phyloP scores from a whole-genome alignment of 2,329 filamentous ascomycete genomes.

The Beauveria rudraprayagi region DNA sequence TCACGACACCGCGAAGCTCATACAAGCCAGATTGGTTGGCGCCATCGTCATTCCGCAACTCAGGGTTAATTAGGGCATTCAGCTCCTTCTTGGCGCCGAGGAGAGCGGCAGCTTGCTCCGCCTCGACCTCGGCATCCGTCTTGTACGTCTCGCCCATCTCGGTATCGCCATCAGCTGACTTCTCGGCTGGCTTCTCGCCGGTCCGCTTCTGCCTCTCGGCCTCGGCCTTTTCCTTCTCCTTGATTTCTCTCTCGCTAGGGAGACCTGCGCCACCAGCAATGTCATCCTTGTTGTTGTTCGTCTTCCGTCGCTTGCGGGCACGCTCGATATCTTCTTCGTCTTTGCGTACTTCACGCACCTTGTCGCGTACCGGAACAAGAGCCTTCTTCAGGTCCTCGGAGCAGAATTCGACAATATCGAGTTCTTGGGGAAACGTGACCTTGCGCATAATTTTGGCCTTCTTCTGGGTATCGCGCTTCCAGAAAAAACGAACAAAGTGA shows the following conservation, averaged over 20 bases:
- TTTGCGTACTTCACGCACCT: conserved; percentile 89
- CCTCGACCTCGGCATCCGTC: conserved; percentile 88
- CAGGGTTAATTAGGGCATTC: conserved; percentile 64
- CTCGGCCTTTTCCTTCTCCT: conserved; percentile 40
- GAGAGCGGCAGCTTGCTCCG: conserved; percentile 69
- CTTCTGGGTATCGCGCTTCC: conserved; percentile 91
- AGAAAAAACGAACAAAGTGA: conserved; percentile 97
- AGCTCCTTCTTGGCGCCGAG: conserved; percentile 82
- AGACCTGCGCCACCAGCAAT: conserved; percentile 38
- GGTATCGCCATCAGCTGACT: conserved; percentile 52
- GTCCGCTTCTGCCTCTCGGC: conserved; percentile 40
- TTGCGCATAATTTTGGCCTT: conserved; percentile 99
- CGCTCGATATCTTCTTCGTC: conserved; percentile 91
- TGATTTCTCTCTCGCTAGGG: conserved; percentile 42
- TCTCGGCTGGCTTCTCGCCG: conserved; percentile 26
- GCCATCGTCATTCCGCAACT: conserved; percentile 67
- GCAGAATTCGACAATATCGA: conserved; percentile 92
- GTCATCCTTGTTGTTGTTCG: conserved; percentile 41
- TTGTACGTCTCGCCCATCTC: conserved; percentile 77
- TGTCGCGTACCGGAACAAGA: conserved; percentile 87
- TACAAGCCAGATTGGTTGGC: conserved; percentile 93
- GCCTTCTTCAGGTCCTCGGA: conserved; percentile 78
- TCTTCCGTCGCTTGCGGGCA: conserved; percentile 84
- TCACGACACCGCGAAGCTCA: conserved; percentile 87
- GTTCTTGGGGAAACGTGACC: conserved; percentile 88